Percentiles rank a stretch among this genome's conserved stretches.
phyloP scores from a whole-genome alignment of 2,329 filamentous ascomycete species.

The Nothophoma quercina region DNA sequence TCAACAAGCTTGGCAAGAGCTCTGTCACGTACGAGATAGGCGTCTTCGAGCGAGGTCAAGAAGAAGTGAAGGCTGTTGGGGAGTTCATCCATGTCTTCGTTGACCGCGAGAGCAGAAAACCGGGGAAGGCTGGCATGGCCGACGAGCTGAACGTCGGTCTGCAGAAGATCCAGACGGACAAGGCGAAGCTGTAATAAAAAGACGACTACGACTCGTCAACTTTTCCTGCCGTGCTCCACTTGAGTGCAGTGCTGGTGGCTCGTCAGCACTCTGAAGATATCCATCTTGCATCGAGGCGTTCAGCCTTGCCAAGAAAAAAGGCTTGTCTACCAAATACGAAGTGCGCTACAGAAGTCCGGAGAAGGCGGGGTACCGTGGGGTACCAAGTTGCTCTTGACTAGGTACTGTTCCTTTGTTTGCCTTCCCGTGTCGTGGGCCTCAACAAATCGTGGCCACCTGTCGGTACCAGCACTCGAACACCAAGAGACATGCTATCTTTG shows the following conservation, averaged over 20 bases:
- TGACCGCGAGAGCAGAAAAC: conserved; percentile 73
- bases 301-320: not conserved
- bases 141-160: conserved; percentile 60
- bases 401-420: not conserved
- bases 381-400: not conserved
- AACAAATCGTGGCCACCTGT: not conserved
- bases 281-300: not conserved
- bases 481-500: not conserved
- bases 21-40: conserved; percentile 92
- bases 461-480: not conserved
- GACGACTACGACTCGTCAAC: not conserved
- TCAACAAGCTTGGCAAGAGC: conserved; percentile 82
- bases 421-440: not conserved
- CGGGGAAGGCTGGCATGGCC: conserved; percentile 71
- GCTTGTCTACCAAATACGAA: not conserved
- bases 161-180: conserved; percentile 30
- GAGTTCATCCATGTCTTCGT: conserved; percentile 90
- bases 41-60: conserved; percentile 77
- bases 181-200: conserved; percentile 35
- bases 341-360: not conserved
- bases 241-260: not conserved
- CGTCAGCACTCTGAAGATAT: not conserved
- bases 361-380: conserved; percentile 6
- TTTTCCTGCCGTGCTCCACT: not conserved
- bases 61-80: conserved; percentile 81